A percentile compares a stretch with the other conserved stretches of the same genome.
Evolutionary conservation across 2,329 filamentous ascomycete genomes (phyloP).

Genomic region (Pseudophaeomoniella oleicola): DNA sequence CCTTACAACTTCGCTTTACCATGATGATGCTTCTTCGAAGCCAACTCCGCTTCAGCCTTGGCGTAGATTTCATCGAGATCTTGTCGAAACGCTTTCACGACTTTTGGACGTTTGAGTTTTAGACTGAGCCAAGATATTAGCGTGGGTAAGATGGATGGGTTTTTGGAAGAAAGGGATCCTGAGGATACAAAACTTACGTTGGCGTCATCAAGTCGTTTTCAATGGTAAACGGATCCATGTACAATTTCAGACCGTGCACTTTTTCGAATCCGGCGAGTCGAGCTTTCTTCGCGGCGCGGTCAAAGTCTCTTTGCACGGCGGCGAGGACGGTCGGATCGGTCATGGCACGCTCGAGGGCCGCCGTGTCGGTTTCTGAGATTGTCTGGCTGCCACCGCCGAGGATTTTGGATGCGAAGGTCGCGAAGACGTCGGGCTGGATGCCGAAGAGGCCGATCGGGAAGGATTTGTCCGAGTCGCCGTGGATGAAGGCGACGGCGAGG

Average conservation of each 20-base stretch:
- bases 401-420: constrained; percentile 63
- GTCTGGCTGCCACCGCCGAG: constrained; percentile 48
- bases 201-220: constrained; percentile 66
- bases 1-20: too few species aligned
- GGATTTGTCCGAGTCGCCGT: constrained; percentile 74
- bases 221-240: constrained; percentile 79
- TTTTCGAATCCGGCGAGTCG: constrained; percentile 90
- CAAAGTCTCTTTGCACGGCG: constrained; percentile 64
- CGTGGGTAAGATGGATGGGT: constrained; percentile 3
- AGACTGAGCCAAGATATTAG: constrained; percentile 33
- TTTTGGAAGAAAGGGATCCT: constrained; percentile 25
- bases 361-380: constrained; percentile 49
- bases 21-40: too few species aligned
- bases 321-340: constrained; percentile 56
- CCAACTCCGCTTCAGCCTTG: constrained; percentile 31
- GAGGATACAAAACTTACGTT: constrained; percentile 33
- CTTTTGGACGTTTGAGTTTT: constrained; percentile 57
- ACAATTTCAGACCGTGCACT: constrained; percentile 58
- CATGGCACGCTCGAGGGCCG: constrained; percentile 52
- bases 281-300: constrained; percentile 61
- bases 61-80: constrained; percentile 48
- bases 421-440: constrained; percentile 71
- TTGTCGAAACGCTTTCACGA: constrained; percentile 45
- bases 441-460: constrained; percentile 78
- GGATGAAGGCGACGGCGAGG: constrained; percentile 70